Evolutionary conservation across 169 alveolate genomes (phyloP), one percentile per base, ranked within the genome.

Genomic region (Amoebophrya sp.): DNA sequence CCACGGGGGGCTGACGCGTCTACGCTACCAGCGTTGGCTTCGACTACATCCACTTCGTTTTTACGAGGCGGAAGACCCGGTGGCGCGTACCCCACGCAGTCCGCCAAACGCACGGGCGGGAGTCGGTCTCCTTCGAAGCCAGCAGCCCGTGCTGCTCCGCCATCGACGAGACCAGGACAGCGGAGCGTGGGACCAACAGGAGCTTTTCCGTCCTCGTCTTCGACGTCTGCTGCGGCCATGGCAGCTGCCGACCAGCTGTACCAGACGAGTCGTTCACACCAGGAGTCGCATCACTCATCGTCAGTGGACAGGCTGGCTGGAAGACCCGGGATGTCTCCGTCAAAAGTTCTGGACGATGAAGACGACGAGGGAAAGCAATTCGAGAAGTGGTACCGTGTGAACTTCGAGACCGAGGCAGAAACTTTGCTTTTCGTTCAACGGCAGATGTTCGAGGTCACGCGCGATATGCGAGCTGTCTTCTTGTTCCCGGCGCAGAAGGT

Each of bases 381-480:
- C 26, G 83, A 65, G 83, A 65, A 65, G 2, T 65, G 83, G 83
- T 65, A 65, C 33, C 83, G 26, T 29, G 2, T 65, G 83, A 65
- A 65, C 83, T 65, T 65, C 83, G 33, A 65, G 83, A 65, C 83
- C 36, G 83, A 65, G 83, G 83, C 26, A 26, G 83, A 65, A 65
- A 65, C 83, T 29, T 26, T 65, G 1, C n/a, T 65, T 29, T 65
- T 65, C 83, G 83, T 65, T 29, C 83, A 65, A 26, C 83, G 83
- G 83, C 83, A 65, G 33, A 65, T 65, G 83, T 65, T 65, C 83
- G 83, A 65, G 26, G 83, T 65, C 39, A 65, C 83, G 10, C 2
- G 83, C 10, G 83, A 65, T 65, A 65, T 65, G 33, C 83, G 83
- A 26, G 83, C 83, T 1, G 83, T 65, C 2, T 65, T 65, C 26